Base-by-base conservation (phyloP, 2,329 filamentous ascomycete species). In the Geosmithia flava region DNA sequence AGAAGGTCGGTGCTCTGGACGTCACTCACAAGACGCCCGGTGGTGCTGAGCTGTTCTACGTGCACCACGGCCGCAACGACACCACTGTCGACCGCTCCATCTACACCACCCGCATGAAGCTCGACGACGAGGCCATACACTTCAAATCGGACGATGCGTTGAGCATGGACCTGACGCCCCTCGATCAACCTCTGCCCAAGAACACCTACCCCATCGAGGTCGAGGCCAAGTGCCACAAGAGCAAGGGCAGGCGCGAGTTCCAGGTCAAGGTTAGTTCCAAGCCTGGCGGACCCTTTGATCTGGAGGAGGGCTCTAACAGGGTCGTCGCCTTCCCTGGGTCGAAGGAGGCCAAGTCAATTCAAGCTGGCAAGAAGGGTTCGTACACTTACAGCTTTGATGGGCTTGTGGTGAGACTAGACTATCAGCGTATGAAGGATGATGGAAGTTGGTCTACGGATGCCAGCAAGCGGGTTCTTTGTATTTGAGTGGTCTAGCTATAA, bases 21-120 rank as follows among this genome's bases (percentile, higher is more conserved):
- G 58, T 63, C n/a, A 64, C 58, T 1, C 54, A 53, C 2, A 50
- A 40, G 19, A 62, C 60, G 2, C 55, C 59, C 1, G 20, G 53
- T 1, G 62, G 57, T 4, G 50, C 60, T 3, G 62, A 64, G 53
- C 56, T 64, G 0, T 64, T 64, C 30, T 64, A 64, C 40, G 55
- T 64, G 0, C 62, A 64, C 20, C 62, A 64, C 46, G 62, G 52
- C 3, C 56, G 62, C 7, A 64, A 64, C 17, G 52, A 52, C 44
- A 64, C 62, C 3, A 49, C 52, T 1, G 48, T 42, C 1, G 53
- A 48, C 41, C 53, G 62, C 1, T 58, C 60, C 2, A 54, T 64
- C 20, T 64, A 62, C 49, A 60, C 60, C 0, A 64, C 62, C 3
- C 59, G 62, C 16, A 57, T 64, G 59, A 54, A 40, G 3, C 53